Evolutionary conservation across 1,284 basidiomycete species (phyloP).

Genomic region (Neonothopanus nambi): DNA sequence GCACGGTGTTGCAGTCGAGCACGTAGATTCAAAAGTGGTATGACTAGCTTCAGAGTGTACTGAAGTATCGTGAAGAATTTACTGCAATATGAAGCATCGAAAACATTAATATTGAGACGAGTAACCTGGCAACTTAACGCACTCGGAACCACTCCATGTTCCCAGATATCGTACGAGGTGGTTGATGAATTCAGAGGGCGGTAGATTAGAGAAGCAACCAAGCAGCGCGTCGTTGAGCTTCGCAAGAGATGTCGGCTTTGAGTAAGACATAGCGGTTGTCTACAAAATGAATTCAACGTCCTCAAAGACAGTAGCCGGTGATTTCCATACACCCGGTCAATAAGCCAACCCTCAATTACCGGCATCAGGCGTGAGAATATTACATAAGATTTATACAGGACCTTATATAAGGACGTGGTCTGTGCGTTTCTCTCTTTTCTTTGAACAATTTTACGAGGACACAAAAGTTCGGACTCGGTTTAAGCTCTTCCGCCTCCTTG

Average conservation of each 20-base stretch:
- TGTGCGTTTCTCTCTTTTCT: conserved; percentile 17
- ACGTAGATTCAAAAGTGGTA: conserved; percentile 63
- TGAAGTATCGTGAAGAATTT: conserved; percentile 77
- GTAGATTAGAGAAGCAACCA: conserved; percentile 59
- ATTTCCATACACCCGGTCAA: too few relatives aligned
- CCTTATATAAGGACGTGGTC: too few relatives aligned
- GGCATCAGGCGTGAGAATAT: too few relatives aligned
- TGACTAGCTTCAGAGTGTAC: conserved; percentile 67
- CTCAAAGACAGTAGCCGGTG: too few relatives aligned
- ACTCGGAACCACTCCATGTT: conserved; percentile 85
- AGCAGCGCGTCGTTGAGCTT: conserved; percentile 60
- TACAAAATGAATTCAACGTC: too few relatives aligned
- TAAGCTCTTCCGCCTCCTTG: conserved; percentile 77
- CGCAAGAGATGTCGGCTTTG: conserved; percentile 37
- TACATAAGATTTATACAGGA: too few relatives aligned
- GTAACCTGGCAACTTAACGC: conserved; percentile 34
- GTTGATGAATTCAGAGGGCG: conserved; percentile 61
- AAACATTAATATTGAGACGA: conserved; percentile 6
- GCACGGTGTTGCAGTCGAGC: conserved; percentile 66
- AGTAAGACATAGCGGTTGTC: conserved; percentile 36
- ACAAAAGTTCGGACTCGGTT: conserved; percentile 84
- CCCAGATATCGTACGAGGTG: conserved; percentile 73
- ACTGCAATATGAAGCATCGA: conserved; percentile 45
- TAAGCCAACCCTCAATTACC: too few relatives aligned
- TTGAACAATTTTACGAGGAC: conserved; percentile 73